These are phyloP conservation scores for Candida jianshihensis DNA, from an alignment of 805 yeast genomes.

Conservation along the genomic window DNA sequence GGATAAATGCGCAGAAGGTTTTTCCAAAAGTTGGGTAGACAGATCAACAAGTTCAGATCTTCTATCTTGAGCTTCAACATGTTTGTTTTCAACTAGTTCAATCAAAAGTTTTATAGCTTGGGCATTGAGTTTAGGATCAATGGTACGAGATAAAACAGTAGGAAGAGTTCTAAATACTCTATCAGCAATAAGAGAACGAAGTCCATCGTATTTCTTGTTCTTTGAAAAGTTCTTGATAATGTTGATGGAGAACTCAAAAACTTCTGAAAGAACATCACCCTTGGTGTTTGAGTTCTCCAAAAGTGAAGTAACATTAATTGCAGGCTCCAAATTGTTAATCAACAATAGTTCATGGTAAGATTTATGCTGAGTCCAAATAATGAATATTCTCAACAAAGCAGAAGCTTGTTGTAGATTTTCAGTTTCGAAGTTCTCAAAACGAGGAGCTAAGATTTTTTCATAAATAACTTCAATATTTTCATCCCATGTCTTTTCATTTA, in stretches of 20 bases:
- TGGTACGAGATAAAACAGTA: constrained; percentile 30
- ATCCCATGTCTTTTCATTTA: constrained; percentile 57
- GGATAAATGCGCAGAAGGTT: constrained; percentile 46
- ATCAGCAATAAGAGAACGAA: constrained; percentile 54
- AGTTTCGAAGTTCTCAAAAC: constrained; percentile 58
- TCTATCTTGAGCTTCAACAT: constrained; percentile 47
- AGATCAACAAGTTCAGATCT: constrained; percentile 48
- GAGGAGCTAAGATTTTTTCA: constrained; percentile 48
- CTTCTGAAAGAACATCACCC: constrained; percentile 51
- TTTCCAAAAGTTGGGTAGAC: constrained; percentile 52
- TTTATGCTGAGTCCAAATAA: constrained; percentile 45
- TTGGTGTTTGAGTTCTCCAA: constrained; percentile 53
- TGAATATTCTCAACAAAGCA: constrained; percentile 59
- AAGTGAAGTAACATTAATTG: constrained; percentile 47
- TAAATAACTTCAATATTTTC: constrained; percentile 44
- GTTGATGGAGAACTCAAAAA: constrained; percentile 46
- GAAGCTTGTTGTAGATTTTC: constrained; percentile 85
- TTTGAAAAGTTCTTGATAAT: constrained; percentile 37
- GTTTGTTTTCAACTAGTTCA: constrained; percentile 49
- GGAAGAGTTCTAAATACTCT: constrained; percentile 47
- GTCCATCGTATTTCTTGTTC: constrained; percentile 36
- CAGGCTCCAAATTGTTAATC: constrained; percentile 48
- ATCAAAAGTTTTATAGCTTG: constrained; percentile 44
- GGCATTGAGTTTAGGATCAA: constrained; percentile 39
- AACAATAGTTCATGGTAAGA: constrained; percentile 45